Base-by-base conservation (phyloP, 2,329 filamentous ascomycete species). In the Fusarium sp. region DNA sequence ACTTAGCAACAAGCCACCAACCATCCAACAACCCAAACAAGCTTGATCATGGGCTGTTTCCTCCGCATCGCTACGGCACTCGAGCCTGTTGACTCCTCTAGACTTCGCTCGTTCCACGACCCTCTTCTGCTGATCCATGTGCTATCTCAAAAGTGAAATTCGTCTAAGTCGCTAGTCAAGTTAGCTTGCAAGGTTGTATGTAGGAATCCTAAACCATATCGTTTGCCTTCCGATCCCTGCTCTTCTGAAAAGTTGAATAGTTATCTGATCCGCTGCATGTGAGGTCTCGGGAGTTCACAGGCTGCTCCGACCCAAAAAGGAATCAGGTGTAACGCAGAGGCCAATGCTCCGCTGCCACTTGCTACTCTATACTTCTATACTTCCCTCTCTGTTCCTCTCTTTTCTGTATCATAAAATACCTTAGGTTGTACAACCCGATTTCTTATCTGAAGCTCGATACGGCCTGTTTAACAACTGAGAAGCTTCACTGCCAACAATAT, bases 1-100 rank as follows among this genome's bases (percentile, higher is more conserved):
- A 41, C 22, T 54, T 69, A 69, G 61, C 58, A 64, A 47, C 62
- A 72, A 70, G 70, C 72, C 62, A 71, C 62, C 58, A 58, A 61
- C 58, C 52, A 66, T 62, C 53, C 43, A 51, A 41, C 58, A 29
- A 53, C 38, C 55, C 57, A 60, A 55, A 61, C 44, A 43, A 61
- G 48, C 40, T 62, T 52, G 53, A 55, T 48, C 56, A 69, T 70
- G 54, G 67, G 43, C 58, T 56, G 46, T 61, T 71, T 61, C 56
- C 30, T 40, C 48, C 32, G 30, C 29, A 58, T 57, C 16, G 22
- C 45, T 43, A 27, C 41, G 20, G 32, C 30, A 57, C 43, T 56
- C 34, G 34, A 44, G 44, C 46, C n/a, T 45, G 38, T 38, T 52
- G 32, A 46, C 62, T 40, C 44, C 32, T 24, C 25, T 25, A 7